Evolutionary conservation across 768 basidiomycete genomes (phyloP).

Genomic region (Coprinellus aureogranulatus): DNA sequence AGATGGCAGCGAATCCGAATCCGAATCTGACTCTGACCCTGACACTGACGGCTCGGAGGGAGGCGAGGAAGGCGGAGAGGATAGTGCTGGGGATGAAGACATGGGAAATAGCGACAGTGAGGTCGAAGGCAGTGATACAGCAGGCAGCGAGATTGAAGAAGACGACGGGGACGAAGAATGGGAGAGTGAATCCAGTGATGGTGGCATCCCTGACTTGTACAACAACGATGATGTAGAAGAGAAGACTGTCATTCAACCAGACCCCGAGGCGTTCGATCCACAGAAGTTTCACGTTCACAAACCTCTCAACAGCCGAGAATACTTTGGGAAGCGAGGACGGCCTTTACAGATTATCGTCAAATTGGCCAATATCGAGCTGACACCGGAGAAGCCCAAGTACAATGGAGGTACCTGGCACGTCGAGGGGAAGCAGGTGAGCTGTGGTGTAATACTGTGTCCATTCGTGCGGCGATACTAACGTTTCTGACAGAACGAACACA

Average conservation of each 20-base stretch:
- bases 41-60: no score
- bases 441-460: not conserved
- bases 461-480: constrained; percentile 15
- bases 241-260: not conserved
- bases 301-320: not conserved
- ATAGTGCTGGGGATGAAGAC: no score
- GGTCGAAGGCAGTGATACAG: not conserved
- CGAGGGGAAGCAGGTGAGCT: constrained; percentile 22
- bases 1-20: no score
- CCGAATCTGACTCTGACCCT: no score
- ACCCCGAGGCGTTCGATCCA: not conserved
- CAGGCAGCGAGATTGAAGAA: not conserved
- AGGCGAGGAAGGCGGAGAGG: no score
- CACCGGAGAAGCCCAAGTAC: constrained; percentile 27
- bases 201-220: no score
- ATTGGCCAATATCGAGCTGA: constrained; percentile 22
- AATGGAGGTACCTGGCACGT: constrained; percentile 28
- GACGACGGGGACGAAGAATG: not conserved
- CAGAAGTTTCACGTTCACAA: not conserved
- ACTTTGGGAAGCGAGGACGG: constrained; percentile 17
- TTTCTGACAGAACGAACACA: constrained; percentile 22
- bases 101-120: not conserved
- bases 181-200: not conserved
- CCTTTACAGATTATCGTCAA: constrained; percentile 20
- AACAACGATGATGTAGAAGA: no score